These are phyloP conservation scores for Gloeophyllum trabeum DNA, from an alignment of 768 basidiomycete genomes.

Conservation along the genomic window DNA sequence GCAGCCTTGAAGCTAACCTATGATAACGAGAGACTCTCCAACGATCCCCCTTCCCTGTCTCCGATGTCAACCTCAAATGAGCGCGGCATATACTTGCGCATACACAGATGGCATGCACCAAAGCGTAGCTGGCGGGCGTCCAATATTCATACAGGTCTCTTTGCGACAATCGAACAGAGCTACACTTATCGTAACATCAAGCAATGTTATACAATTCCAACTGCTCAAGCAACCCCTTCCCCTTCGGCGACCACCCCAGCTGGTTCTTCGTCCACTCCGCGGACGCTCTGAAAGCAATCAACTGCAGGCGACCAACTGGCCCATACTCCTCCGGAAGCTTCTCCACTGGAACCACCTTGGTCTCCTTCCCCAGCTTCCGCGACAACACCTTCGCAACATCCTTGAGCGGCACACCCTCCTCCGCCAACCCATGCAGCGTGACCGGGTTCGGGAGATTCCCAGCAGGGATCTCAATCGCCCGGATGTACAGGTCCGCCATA, in stretches of 20 bases:
- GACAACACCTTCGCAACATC: background rate
- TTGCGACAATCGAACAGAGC: no score
- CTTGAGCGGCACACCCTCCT: background rate
- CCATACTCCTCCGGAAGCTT: background rate
- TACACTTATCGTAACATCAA: no score
- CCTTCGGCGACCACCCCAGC: background rate
- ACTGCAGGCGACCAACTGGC: background rate
- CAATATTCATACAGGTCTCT: no score
- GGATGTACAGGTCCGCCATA: background rate
- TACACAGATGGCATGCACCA: no score
- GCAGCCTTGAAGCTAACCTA: no score
- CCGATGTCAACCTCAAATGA: no score
- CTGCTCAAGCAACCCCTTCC: background rate
- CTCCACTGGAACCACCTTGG: background rate
- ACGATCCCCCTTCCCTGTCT: no score
- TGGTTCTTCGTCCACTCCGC: background rate
- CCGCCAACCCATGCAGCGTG: background rate
- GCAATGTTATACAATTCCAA: no score
- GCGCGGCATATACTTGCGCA: no score
- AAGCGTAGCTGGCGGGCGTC: no score
- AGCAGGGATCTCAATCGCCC: background rate
- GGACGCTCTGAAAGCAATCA: background rate
- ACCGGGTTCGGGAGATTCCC: no score
- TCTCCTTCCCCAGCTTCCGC: background rate
- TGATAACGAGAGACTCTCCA: no score